These are phyloP conservation scores for Pistacia integerrima DNA, from an alignment of 345 rosid species.

Conservation along the genomic window DNA sequence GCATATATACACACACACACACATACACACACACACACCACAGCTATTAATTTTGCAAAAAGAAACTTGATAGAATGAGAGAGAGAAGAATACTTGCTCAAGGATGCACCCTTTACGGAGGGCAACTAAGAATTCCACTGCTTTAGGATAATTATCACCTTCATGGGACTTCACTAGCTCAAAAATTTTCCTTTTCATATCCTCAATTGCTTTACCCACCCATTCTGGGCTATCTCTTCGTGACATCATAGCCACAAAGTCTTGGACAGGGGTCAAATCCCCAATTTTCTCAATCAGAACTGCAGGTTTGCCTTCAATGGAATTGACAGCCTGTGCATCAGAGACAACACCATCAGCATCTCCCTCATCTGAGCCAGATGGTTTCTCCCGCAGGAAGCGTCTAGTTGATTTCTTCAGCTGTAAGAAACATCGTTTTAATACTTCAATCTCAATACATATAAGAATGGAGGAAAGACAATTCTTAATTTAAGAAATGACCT, in stretches of 20 bases:
- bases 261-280: conserved; percentile 64
- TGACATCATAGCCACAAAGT: conserved; percentile 82
- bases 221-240: conserved; percentile 75
- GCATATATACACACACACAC: no score
- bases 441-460: not conserved
- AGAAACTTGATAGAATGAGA: conserved; percentile 10
- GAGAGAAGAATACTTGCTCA: conserved; percentile 62
- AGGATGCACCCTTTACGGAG: conserved; percentile 84
- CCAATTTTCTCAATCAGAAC: conserved; percentile 48
- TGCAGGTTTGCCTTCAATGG: conserved; percentile 29
- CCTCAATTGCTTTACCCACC: conserved; percentile 61
- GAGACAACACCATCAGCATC: conserved; percentile 26
- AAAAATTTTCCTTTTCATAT: conserved; percentile 57
- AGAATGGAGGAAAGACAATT: conserved; percentile 6
- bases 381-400: conserved; percentile 51
- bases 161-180: conserved; percentile 43
- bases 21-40: not conserved
- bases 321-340: conserved; percentile 25
- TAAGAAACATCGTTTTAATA: conserved; percentile 22
- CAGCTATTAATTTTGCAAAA: not conserved
- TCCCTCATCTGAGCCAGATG: conserved; percentile 68
- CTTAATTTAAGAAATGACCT: conserved; percentile 42
- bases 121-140: conserved; percentile 60
- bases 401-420: conserved; percentile 69
- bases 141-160: conserved; percentile 48